Base-by-base conservation (phyloP, 805 yeast species). In the Candida ficus region DNA sequence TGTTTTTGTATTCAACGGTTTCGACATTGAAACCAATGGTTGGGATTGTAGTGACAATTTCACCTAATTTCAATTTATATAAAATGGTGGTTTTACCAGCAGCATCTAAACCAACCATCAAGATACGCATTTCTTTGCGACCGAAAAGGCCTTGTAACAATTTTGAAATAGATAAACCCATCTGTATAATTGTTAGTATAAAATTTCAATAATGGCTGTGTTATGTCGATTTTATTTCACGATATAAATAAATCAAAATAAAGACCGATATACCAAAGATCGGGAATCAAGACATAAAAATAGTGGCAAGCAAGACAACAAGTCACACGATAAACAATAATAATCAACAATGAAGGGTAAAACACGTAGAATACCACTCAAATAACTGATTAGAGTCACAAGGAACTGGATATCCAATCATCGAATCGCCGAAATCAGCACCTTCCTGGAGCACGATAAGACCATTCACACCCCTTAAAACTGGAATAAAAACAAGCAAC, bases 31-130 rank as follows among this genome's bases (percentile, higher is more conserved):
- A 89, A 61, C 97, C 96, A 67, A 89, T 88, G 53, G 96, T 89
- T 68, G 96, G 96, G 62, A 88, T 89, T 38, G 96, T 89, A 58
- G 95, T 88, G 61, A 89, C 95, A 60, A 89, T 87, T 75, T 89
- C 96, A 64, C 96, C 96, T 58, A 89, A 79, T 70, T 89, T 89
- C 68, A 89, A 80, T 75, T 89, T 89, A 73, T 89, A 89, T 61
- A 89, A 77, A 63, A 89, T 90, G 67, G 97, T 89, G 68, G 96
- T 89, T 73, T 89, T 89, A 83, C 97, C 97, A 55, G 97, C 97
- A 62, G 95, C 96, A 69, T 89, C 96, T 60, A 89, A 78, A 71
- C 97, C 97, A 63, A 89, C 96, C 96, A 89, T 89, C 68, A 89
- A 81, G 62, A 89, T 89, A 75, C 96, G 84, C 96, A 89, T 90